Percentiles rank a stretch among this genome's conserved stretches.
phyloP scores from a whole-genome alignment of 2,329 filamentous ascomycete species.

The Fusarium sp. region DNA sequence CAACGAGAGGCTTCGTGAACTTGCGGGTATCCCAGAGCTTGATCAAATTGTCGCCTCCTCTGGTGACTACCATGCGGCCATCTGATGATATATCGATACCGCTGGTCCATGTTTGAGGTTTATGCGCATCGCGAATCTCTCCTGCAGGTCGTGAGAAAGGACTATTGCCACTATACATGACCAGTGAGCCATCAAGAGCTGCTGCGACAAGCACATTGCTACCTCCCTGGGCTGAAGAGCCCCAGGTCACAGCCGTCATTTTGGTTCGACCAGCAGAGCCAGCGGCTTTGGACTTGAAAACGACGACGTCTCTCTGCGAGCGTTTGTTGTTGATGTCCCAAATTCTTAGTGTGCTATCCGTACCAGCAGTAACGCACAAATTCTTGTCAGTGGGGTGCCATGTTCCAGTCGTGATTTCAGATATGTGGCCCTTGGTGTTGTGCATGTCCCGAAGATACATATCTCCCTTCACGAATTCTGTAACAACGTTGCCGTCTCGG shows the following conservation, averaged over 20 bases:
- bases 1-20: constrained; percentile 90
- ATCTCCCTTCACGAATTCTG: constrained; percentile 95
- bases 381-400: constrained; percentile 93
- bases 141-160: constrained; percentile 85
- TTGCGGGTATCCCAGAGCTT: constrained; percentile 98
- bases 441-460: constrained; percentile 99
- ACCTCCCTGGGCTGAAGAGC: constrained; percentile 79
- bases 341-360: constrained; percentile 94
- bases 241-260: constrained; percentile 95
- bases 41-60: constrained; percentile 91
- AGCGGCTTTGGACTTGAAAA: constrained; percentile 92
- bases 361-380: constrained; percentile 88
- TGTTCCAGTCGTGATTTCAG: constrained; percentile 87
- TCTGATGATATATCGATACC: constrained; percentile 92
- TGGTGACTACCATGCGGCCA: constrained; percentile 88
- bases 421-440: constrained; percentile 96
- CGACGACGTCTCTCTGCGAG: constrained; percentile 91
- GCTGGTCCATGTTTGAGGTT: constrained; percentile 87
- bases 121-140: constrained; percentile 88
- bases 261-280: constrained; percentile 90
- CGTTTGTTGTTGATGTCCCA: constrained; percentile 96
- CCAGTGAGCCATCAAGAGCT: constrained; percentile 88
- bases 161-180: constrained; percentile 92
- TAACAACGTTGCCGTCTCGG: constrained; percentile 86
- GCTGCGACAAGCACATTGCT: constrained; percentile 84